Percentiles rank a stretch among this genome's conserved stretches.
Evolutionary conservation across 306 rosid genomes (phyloP).

Genomic region (Trifolium repens): DNA sequence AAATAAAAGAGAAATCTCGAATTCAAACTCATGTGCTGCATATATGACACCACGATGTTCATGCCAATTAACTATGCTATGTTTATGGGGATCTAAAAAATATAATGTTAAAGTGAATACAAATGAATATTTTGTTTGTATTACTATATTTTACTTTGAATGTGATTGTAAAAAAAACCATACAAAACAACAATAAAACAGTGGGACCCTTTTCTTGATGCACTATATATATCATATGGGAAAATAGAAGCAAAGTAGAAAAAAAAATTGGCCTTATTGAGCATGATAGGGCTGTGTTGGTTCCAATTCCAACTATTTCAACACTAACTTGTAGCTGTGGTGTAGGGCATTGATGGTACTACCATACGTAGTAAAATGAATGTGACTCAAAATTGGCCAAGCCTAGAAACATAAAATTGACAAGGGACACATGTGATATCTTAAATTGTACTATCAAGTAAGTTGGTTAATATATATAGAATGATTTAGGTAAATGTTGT

Average conservation of each 20-base stretch:
- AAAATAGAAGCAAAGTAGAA: background rate
- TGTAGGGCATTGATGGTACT: background rate
- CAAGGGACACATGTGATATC: background rate
- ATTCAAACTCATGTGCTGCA: too few species aligned
- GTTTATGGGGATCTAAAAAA: too few species aligned
- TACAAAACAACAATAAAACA: background rate
- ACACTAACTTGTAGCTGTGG: background rate
- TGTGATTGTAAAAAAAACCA: background rate
- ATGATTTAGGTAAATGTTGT: background rate
- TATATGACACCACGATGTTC: too few species aligned
- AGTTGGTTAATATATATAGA: background rate
- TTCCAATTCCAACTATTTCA: background rate
- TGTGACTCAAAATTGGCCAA: constrained; percentile 19
- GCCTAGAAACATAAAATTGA: background rate
- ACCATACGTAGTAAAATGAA: constrained; percentile 9
- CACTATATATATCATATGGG: background rate
- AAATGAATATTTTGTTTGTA: background rate
- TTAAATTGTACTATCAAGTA: background rate
- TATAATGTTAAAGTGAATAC: too few species aligned
- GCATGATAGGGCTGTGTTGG: background rate
- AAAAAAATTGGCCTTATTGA: background rate
- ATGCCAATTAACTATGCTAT: too few species aligned
- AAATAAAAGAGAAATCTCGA: too few species aligned
- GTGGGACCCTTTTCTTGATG: background rate
- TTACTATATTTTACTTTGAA: background rate